Base-by-base conservation (phyloP, 768 basidiomycete species). In the Fomitopsis serialis region DNA sequence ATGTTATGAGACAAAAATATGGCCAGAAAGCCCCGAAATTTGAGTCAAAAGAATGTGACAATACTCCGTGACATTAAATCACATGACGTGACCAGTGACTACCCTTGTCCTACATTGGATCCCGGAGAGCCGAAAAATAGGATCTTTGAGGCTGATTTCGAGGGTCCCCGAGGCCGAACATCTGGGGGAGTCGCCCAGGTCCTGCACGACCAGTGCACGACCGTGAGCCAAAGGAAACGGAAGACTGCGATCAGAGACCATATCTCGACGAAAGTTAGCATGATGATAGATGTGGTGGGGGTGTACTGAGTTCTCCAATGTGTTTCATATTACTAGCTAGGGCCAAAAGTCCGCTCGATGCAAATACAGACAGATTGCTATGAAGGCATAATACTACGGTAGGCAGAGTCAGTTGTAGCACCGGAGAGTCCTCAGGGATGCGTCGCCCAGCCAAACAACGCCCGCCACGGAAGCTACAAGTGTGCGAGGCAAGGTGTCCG, bases 341-440 rank as follows among this genome's bases (percentile, higher is more conserved):
- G 46, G 19, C 46, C 29, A 32, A 47, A 23, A 47, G 46, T 47
- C 46, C 46, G 27, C 29, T 23, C 17, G 27, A 47, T 47, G 46
- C 46, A 47, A 34, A 47, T 47, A 47, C 46, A 29, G 29, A 47
- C 46, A 34, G 46, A 47, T 47, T 47, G 46, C 46, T 47, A 34
- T 27, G 46, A 34, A 47, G 46, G 46, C 46, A 47, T 47, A 47
- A 34, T 47, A 49, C 19, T 49, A 49, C 34, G 48, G 36, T 49
- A 49, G 48, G 36, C 21, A 40, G 35, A 22, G 25, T 21, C 35
- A 29, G 36, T 37, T 23, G 19, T 19, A 23, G 36, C 29, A 40
- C 48, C 25, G 23, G 46, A 45, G 23, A 47, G 46, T 34, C 46
- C 46, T 47, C 37, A 19, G 37, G 19, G 37, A 40, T 40, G 37